Evolutionary conservation across 345 rosid species (phyloP).

Genomic region (Arabidopsis arenosa): DNA sequence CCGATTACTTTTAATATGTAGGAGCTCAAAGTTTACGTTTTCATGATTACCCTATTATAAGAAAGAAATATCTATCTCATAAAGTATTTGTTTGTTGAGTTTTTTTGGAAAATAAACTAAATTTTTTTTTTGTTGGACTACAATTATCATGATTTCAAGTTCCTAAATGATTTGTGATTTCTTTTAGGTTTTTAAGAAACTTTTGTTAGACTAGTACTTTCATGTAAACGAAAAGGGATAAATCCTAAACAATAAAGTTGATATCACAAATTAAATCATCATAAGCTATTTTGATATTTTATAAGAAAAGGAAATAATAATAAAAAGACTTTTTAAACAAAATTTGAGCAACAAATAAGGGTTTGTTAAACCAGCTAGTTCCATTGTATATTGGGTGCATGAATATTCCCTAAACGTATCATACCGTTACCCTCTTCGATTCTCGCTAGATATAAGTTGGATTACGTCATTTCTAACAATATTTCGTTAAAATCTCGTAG

Average conservation of each 20-base stretch:
- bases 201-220: not conserved
- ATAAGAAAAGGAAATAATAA: not conserved
- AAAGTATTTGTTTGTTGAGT: not conserved
- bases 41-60: not conserved
- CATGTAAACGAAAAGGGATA: not conserved
- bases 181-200: not conserved
- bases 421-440: conserved; percentile 2
- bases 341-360: not conserved
- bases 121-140: not conserved
- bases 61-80: not conserved
- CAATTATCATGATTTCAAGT: not conserved
- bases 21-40: not conserved
- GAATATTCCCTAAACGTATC: not conserved
- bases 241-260: not conserved
- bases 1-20: not conserved
- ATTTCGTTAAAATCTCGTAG: not conserved
- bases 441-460: not conserved
- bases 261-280: too few species aligned
- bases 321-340: too few species aligned
- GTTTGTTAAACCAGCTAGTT: not conserved
- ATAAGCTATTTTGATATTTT: too few species aligned
- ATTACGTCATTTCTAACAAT: not conserved
- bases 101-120: not conserved
- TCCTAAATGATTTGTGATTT: not conserved
- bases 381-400: conserved; percentile 4